Percentiles rank a stretch among this genome's conserved stretches.
Conservation (phyloP, 352 stramenopile genomes). For the Phytophthora rubi region DNA sequence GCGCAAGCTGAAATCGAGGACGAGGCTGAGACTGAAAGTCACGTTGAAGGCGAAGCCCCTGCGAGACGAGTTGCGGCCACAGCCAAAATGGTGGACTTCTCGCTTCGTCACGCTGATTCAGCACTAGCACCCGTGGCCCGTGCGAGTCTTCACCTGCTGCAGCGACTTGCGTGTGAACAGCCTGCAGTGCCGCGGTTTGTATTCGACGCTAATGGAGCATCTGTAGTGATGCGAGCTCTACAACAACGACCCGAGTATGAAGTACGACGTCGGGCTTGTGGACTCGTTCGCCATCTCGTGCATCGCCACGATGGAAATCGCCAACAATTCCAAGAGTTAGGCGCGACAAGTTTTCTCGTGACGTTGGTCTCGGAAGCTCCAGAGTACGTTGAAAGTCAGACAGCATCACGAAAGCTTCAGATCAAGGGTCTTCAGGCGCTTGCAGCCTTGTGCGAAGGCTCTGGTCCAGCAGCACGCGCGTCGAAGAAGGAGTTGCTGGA, state of each 20-base stretch:
- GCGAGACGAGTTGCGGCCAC: slow-evolving; percentile 51
- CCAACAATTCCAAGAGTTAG: slow-evolving; percentile 59
- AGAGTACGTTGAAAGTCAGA: not conserved
- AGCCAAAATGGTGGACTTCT: slow-evolving; percentile 58
- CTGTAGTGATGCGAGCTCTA: slow-evolving; percentile 59
- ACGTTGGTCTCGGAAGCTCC: slow-evolving; percentile 25
- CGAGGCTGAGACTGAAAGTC: slow-evolving; percentile 18
- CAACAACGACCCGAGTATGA: slow-evolving; percentile 28
- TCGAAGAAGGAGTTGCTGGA: slow-evolving; percentile 72
- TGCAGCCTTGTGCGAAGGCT: slow-evolving; percentile 51
- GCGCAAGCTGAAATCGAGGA: slow-evolving; percentile 36
- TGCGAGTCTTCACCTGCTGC: slow-evolving; percentile 62
- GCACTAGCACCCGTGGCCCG: slow-evolving; percentile 35
- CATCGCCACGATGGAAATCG: slow-evolving; percentile 52
- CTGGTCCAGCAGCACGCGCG: slow-evolving; percentile 31
- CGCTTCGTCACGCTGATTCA: slow-evolving; percentile 50
- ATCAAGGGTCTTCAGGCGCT: slow-evolving; percentile 62
- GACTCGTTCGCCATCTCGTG: slow-evolving; percentile 62
- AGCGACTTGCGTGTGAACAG: slow-evolving; percentile 50
- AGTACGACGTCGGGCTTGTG: slow-evolving; percentile 43
- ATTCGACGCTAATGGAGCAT: slow-evolving; percentile 34
- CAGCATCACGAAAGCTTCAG: slow-evolving; percentile 37
- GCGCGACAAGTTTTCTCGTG: slow-evolving; percentile 47
- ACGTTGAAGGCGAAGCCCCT: slow-evolving; percentile 28
- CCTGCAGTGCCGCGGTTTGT: slow-evolving; percentile 49